Evolutionary conservation across 202 grass and related monocot genomes (phyloP).

Genomic region (Panicum virgatum): DNA sequence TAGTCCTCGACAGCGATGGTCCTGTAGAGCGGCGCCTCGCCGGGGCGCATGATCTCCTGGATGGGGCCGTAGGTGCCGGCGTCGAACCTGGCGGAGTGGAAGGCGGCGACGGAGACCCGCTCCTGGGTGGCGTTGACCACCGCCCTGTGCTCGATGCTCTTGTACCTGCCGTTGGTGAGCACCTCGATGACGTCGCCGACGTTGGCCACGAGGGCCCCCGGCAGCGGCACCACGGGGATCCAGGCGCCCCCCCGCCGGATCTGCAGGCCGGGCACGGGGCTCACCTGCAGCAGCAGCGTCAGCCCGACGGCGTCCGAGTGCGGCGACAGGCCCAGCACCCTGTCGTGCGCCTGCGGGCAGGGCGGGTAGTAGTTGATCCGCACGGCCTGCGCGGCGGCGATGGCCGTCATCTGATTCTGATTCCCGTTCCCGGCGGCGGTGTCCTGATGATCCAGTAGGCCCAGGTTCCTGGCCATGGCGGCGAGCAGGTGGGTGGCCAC

Average conservation of each 20-base stretch:
- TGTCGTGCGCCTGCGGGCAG: slow-evolving; percentile 45
- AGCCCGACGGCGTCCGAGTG: slow-evolving; percentile 60
- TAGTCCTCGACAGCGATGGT: slow-evolving; percentile 37
- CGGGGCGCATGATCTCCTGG: slow-evolving; percentile 32
- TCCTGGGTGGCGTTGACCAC: slow-evolving; percentile 33
- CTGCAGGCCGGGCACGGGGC: slow-evolving; percentile 48
- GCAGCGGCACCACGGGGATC: slow-evolving; percentile 46
- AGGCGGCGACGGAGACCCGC: slow-evolving; percentile 59
- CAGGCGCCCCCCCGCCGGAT: slow-evolving; percentile 39
- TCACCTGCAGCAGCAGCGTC: slow-evolving; percentile 61
- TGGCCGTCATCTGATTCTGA: background rate
- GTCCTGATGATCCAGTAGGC: too few species aligned
- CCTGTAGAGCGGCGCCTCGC: slow-evolving; percentile 25
- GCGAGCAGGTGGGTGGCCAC: slow-evolving; percentile 38
- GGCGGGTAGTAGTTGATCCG: slow-evolving; percentile 67
- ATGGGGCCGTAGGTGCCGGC: slow-evolving; percentile 35
- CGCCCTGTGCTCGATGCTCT: slow-evolving; percentile 62
- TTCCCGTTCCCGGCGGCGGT: too few species aligned
- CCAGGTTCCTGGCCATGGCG: slow-evolving; percentile 49
- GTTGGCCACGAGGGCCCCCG: slow-evolving; percentile 52
- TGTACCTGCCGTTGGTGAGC: slow-evolving; percentile 60
- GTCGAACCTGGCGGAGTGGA: slow-evolving; percentile 38
- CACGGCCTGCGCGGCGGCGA: slow-evolving; percentile 33
- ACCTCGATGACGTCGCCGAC: slow-evolving; percentile 64
- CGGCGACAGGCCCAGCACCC: slow-evolving; percentile 51